phyloP scores from a whole-genome alignment of 2,329 filamentous ascomycete genomes.

The Sordariomycetes sp. region DNA sequence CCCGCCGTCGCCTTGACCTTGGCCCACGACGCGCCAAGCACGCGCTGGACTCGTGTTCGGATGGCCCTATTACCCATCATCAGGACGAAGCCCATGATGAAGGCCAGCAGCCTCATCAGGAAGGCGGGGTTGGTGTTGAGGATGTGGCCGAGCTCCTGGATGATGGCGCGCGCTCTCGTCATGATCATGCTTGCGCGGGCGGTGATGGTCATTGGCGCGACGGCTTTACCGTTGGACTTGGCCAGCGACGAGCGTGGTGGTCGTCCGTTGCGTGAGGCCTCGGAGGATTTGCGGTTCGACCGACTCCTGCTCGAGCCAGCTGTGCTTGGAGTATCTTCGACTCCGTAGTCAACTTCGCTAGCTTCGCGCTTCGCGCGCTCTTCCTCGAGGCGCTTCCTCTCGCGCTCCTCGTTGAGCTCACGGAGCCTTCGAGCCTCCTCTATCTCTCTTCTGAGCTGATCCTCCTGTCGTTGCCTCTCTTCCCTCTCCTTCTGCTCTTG shows the following conservation, averaged over 20 bases:
- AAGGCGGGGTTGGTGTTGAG: constrained; percentile 48
- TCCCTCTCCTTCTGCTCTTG: constrained; percentile 57
- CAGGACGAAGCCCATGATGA: constrained; percentile 68
- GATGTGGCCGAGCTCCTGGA: constrained; percentile 40
- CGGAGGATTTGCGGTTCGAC: constrained; percentile 18
- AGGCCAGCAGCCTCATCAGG: constrained; percentile 59
- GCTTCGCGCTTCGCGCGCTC: constrained; percentile 37
- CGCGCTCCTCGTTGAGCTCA: constrained; percentile 50
- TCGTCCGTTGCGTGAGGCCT: constrained; percentile 17
- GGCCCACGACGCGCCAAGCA: constrained; percentile 63
- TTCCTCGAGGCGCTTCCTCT: constrained; percentile 43
- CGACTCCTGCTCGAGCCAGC: constrained; percentile 23
- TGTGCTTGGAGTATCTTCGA: constrained; percentile 40
- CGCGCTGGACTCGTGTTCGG: constrained; percentile 61
- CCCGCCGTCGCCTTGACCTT: constrained; percentile 79
- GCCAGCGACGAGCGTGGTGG: constrained; percentile 13
- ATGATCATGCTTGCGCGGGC: constrained; percentile 44
- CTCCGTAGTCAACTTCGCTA: constrained; percentile 60
- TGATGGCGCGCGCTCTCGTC: constrained; percentile 37
- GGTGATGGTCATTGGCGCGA: constrained; percentile 26
- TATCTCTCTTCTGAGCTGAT: constrained; percentile 44
- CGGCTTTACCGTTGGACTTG: constrained; percentile 18
- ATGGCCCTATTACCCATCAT: constrained; percentile 68
- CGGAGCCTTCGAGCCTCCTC: constrained; percentile 47
- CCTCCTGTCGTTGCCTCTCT: constrained; percentile 46